These are phyloP conservation scores for Mycena metata DNA, from an alignment of 768 basidiomycete genomes.

Conservation along the genomic window DNA sequence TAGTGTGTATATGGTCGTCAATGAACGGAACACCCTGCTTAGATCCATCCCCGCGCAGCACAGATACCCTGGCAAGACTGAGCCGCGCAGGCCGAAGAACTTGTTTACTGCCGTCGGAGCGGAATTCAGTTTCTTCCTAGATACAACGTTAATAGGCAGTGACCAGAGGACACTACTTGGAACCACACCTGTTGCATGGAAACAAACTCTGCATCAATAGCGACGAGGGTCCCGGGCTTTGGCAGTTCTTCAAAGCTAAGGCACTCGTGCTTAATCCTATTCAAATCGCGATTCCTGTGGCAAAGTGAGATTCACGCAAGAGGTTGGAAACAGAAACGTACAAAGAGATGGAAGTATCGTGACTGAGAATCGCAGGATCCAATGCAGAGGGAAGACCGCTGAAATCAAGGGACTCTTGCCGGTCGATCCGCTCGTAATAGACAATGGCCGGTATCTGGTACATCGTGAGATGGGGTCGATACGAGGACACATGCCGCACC, in stretches of 20 bases:
- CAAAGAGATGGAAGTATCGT: slow-evolving; percentile 92
- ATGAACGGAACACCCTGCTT: slow-evolving; percentile 92
- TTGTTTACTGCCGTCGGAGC: slow-evolving; percentile 95
- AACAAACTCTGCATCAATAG: slow-evolving; percentile 99
- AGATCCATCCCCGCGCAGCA: slow-evolving; percentile 86
- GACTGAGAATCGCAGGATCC: slow-evolving; percentile 81
- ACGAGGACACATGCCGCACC: slow-evolving; percentile 55
- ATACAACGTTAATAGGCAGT: slow-evolving; percentile 3
- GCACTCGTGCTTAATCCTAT: slow-evolving; percentile 82
- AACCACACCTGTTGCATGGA: slow-evolving; percentile 87
- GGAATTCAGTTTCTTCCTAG: slow-evolving; percentile 95
- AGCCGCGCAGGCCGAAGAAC: slow-evolving; percentile 92
- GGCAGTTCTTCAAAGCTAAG: slow-evolving; percentile 84
- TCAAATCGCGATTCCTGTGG: slow-evolving; percentile 80
- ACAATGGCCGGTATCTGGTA: slow-evolving; percentile 86
- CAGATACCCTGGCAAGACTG: slow-evolving; percentile 94
- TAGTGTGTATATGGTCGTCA: slow-evolving; percentile 98
- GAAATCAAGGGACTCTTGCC: slow-evolving; percentile 70
- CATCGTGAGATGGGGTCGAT: slow-evolving; percentile 34
- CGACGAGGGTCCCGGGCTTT: slow-evolving; percentile 85
- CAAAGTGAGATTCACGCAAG: slow-evolving; percentile 5
- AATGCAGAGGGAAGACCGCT: slow-evolving; percentile 71
- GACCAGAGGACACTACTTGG: background rate
- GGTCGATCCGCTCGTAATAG: slow-evolving; percentile 86
- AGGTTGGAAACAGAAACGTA: slow-evolving; percentile 52